Conservation (phyloP, 208 protist genomes). For the Herpetomonas samuelpessoai region DNA sequence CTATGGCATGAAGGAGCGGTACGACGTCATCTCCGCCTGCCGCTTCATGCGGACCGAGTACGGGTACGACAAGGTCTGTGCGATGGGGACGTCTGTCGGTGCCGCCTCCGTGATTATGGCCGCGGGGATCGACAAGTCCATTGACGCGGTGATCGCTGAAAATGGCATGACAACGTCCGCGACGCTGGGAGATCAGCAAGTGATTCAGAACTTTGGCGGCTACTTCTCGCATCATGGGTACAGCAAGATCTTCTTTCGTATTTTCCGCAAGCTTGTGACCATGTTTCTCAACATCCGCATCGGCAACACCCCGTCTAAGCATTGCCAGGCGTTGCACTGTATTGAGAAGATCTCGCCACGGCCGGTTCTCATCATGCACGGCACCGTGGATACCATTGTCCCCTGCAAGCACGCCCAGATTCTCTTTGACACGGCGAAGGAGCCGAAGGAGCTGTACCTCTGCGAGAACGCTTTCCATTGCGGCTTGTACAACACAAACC, state of each 20-base stretch:
- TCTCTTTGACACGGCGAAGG: slow-evolving; percentile 68
- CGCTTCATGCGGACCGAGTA: slow-evolving; percentile 61
- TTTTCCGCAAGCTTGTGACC: slow-evolving; percentile 60
- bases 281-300: slow-evolving; percentile 87
- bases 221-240: slow-evolving; percentile 69
- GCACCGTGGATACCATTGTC: slow-evolving; percentile 83
- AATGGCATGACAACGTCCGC: slow-evolving; percentile 87
- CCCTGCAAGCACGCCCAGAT: slow-evolving; percentile 78
- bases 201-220: slow-evolving; percentile 59
- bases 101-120: slow-evolving; percentile 89
- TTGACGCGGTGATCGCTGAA: slow-evolving; percentile 87
- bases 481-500: slow-evolving; percentile 83
- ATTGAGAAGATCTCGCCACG: slow-evolving; percentile 73
- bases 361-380: slow-evolving; percentile 89
- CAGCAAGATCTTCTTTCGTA: slow-evolving; percentile 55
- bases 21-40: slow-evolving; percentile 83
- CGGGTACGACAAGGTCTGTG: slow-evolving; percentile 72
- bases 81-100: slow-evolving; percentile 89
- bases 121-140: slow-evolving; percentile 78
- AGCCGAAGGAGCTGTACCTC: slow-evolving; percentile 90
- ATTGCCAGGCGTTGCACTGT: slow-evolving; percentile 83
- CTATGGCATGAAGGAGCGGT: slow-evolving; percentile 88
- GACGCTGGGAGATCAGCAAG: slow-evolving; percentile 76
- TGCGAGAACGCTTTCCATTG: slow-evolving; percentile 85
- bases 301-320: slow-evolving; percentile 79